Percentiles rank a stretch among this genome's conserved stretches.
These are phyloP conservation scores for Xylaria castorea DNA, from an alignment of 495 filamentous ascomycete genomes.

Conservation along the genomic window DNA sequence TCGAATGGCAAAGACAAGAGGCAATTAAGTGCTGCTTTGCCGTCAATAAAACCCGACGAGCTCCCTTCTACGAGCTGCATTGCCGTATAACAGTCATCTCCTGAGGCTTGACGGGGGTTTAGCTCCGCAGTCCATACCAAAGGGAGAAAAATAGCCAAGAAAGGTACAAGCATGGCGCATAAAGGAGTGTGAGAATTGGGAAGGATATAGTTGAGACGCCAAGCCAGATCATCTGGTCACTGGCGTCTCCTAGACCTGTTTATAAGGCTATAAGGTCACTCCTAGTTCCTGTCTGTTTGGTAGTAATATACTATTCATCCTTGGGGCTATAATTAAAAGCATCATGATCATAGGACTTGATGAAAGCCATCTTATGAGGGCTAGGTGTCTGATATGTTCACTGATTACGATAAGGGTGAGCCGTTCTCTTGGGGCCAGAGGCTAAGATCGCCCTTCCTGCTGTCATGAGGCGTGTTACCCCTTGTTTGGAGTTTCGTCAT, in stretches of 20 bases:
- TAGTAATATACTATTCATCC: neutral
- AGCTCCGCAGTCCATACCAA: slow-evolving; percentile 1
- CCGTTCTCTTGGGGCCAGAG: neutral
- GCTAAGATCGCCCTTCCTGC: neutral
- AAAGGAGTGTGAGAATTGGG: neutral
- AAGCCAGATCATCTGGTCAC: neutral
- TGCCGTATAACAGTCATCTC: slow-evolving; percentile 1
- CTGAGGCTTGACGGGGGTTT: neutral
- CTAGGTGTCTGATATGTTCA: neutral
- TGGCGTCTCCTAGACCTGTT: neutral
- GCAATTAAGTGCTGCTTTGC: slow-evolving; percentile 11
- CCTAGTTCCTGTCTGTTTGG: neutral
- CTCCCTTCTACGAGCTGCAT: slow-evolving; percentile 7
- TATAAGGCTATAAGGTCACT: neutral
- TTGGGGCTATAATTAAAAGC: neutral
- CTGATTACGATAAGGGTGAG: neutral
- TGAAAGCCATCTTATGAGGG: neutral
- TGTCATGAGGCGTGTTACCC: neutral
- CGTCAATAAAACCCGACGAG: slow-evolving; percentile 7
- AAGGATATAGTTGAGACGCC: neutral
- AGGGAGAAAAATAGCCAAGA: neutral
- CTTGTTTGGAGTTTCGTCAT: slow-evolving; percentile 3
- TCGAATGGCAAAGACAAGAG: slow-evolving; percentile 12
- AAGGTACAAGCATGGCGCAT: neutral
- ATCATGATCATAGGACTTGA: slow-evolving; percentile 5